These are phyloP conservation scores for Diaporthe sp. DNA, from an alignment of 2,329 filamentous ascomycete species.

Conservation along the genomic window DNA sequence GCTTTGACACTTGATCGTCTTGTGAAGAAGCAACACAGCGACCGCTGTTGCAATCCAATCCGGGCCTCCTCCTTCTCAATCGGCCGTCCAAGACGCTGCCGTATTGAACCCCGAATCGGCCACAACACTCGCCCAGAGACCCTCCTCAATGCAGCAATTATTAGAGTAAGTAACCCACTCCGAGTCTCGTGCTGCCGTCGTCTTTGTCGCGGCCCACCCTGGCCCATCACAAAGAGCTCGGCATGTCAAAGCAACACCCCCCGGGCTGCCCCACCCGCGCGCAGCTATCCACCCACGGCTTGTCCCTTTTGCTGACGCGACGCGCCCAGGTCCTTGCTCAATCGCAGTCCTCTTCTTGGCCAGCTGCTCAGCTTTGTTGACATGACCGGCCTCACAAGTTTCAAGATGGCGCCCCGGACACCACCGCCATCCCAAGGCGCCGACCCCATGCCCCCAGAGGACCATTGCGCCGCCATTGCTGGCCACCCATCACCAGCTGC, in stretches of 20 bases:
- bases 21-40: neutral
- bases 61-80: neutral
- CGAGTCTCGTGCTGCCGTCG: neutral
- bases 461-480: neutral
- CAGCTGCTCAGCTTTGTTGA: constrained; percentile 31
- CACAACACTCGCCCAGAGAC: neutral
- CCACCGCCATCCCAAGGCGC: constrained; percentile 21
- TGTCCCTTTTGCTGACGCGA: constrained; percentile 25
- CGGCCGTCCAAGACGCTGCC: neutral
- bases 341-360: constrained; percentile 29
- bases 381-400: constrained; percentile 24
- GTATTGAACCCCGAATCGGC: neutral
- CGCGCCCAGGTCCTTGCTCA: constrained; percentile 27
- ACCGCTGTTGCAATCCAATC: neutral
- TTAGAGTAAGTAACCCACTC: constrained; percentile 19
- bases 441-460: neutral
- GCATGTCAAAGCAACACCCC: constrained; percentile 13
- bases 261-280: constrained; percentile 10
- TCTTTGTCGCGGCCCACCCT: constrained; percentile 3
- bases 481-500: neutral
- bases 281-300: neutral
- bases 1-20: constrained; percentile 21
- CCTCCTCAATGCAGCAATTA: constrained; percentile 29
- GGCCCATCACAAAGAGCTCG: neutral
- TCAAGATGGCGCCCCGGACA: constrained; percentile 1